These are phyloP conservation scores for Salix exigua DNA, from an alignment of 345 rosid species.

Conservation along the genomic window DNA sequence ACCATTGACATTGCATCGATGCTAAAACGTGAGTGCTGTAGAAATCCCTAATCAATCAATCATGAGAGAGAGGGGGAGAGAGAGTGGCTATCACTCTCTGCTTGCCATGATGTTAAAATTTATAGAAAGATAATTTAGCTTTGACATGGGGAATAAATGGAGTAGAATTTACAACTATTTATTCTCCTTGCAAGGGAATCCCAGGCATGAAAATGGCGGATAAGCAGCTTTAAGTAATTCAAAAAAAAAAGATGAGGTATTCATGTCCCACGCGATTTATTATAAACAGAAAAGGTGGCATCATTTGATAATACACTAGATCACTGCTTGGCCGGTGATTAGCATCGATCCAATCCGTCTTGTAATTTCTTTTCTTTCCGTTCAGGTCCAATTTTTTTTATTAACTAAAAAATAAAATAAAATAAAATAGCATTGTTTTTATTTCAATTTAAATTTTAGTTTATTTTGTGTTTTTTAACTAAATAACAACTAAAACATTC, in stretches of 20 bases:
- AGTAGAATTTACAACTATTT: background rate
- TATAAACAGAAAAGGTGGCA: background rate
- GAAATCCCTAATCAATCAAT: background rate
- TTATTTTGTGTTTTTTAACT: no score
- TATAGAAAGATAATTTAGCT: background rate
- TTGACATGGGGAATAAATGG: background rate
- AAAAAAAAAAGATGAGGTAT: no score
- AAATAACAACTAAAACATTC: no score
- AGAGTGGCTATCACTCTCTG: background rate
- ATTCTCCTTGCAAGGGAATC: background rate
- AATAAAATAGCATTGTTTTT: no score
- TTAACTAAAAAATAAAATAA: no score
- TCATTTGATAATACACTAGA: no score
- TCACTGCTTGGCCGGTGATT: background rate
- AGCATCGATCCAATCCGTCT: background rate
- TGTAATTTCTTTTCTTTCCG: accelerated
- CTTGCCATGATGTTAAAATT: background rate
- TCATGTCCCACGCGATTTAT: slow-evolving; percentile 4
- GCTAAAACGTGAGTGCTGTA: no score
- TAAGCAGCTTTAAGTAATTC: background rate
- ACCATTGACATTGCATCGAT: no score
- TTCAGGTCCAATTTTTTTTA: no score
- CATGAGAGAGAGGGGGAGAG: background rate
- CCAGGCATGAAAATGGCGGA: background rate
- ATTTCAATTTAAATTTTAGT: no score